Evolutionary conservation across 139 green algal species (phyloP).

Genomic region (Bryopsis sp.): DNA sequence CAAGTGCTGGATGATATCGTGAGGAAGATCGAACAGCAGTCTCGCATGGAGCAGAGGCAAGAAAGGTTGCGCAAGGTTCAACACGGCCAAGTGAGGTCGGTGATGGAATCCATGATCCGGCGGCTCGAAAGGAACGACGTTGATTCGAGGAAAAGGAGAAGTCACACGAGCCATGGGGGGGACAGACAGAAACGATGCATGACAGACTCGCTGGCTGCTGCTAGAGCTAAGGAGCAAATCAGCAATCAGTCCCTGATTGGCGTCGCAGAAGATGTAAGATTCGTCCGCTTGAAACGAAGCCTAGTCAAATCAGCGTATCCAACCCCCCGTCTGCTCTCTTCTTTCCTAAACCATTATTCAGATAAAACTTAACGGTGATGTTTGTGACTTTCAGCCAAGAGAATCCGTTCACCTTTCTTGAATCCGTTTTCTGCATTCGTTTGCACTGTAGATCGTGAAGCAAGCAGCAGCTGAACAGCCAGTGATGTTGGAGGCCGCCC

Average conservation of each 20-base stretch:
- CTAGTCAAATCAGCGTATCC: too few species aligned
- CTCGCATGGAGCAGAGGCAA: background rate
- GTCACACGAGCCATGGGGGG: background rate
- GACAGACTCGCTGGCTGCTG: too few species aligned
- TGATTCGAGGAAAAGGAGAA: conserved; percentile 11
- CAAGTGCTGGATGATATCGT: conserved; percentile 22
- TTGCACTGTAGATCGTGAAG: background rate
- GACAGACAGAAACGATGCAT: background rate
- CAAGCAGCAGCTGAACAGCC: background rate
- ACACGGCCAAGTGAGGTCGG: conserved; percentile 10
- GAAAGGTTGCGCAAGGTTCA: background rate
- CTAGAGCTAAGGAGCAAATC: too few species aligned
- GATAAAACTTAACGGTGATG: too few species aligned
- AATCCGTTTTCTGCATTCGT: too few species aligned
- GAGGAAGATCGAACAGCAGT: background rate
- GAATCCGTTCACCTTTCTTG: too few species aligned
- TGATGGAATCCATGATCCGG: conserved; percentile 23
- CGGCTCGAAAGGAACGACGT: conserved; percentile 1
- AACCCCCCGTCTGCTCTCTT: too few species aligned
- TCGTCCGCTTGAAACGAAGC: too few species aligned
- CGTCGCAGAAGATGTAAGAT: too few species aligned
- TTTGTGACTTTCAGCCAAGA: too few species aligned
- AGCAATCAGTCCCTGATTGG: too few species aligned
- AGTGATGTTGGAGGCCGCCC: background rate
- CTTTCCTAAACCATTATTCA: too few species aligned